Evolutionary conservation across 176 grass and related monocot genomes (phyloP).

Genomic region (Oryza meyeriana): DNA sequence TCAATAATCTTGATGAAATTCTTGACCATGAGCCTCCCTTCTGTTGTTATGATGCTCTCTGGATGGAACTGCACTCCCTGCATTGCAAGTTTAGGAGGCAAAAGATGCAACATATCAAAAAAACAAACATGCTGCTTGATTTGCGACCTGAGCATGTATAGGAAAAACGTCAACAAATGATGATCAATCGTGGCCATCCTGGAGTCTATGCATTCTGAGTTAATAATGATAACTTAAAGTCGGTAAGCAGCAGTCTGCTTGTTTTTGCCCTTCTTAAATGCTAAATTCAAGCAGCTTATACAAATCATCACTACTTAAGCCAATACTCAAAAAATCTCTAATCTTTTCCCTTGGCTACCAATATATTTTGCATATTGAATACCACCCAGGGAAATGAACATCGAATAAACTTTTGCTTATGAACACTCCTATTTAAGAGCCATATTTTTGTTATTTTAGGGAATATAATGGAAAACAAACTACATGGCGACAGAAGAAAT

Average conservation of each 20-base stretch:
- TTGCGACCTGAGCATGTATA: neutral
- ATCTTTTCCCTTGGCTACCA: neutral
- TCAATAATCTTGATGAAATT: slow-evolving; percentile 52
- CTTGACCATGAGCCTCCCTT: slow-evolving; percentile 41
- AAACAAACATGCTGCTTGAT: neutral
- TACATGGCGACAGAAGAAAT: neutral
- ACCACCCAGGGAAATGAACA: neutral
- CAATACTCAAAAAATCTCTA: neutral
- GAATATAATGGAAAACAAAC: neutral
- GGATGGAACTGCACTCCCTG: slow-evolving; percentile 65
- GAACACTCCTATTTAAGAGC: neutral
- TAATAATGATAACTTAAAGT: neutral
- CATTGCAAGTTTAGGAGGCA: neutral
- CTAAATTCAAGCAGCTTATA: neutral
- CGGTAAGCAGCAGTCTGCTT: neutral
- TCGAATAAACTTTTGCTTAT: neutral
- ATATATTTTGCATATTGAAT: neutral
- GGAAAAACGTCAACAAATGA: neutral
- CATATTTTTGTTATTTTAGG: neutral
- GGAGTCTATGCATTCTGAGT: neutral
- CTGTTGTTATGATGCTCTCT: slow-evolving; percentile 53
- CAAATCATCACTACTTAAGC: neutral
- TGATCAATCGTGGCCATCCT: neutral
- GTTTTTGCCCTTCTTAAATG: neutral
- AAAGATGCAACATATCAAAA: neutral